Conservation (phyloP, 2,329 filamentous ascomycete species). For the Penicillium sp. region DNA sequence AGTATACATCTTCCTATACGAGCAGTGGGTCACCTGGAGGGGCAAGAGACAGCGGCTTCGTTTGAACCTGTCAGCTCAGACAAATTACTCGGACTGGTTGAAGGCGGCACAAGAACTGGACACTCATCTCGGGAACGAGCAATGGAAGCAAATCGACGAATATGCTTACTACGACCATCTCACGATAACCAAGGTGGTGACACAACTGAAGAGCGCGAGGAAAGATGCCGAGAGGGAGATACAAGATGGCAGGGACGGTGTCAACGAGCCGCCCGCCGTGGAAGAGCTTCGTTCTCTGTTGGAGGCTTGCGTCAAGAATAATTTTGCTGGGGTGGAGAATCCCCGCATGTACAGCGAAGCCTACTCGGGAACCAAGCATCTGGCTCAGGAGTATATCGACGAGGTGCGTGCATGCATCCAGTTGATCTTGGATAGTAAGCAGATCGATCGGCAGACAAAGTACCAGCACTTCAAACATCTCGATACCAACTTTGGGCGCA, state of each 20-base stretch:
- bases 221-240: conserved; percentile 43
- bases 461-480: conserved; percentile 80
- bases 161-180: conserved; percentile 82
- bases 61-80: conserved; percentile 67
- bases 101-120: conserved; percentile 76
- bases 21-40: conserved; percentile 86
- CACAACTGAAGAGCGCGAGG: conserved; percentile 61
- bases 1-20: conserved; percentile 87
- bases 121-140: conserved; percentile 68
- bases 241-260: conserved; percentile 18
- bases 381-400: conserved; percentile 87
- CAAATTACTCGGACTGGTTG: conserved; percentile 81
- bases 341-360: conserved; percentile 93
- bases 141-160: conserved; percentile 52
- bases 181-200: conserved; percentile 73
- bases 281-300: conserved; percentile 75
- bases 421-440: conserved; percentile 66
- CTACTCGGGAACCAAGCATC: conserved; percentile 94
- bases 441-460: conserved; percentile 71
- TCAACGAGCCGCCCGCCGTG: conserved; percentile 51
- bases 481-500: conserved; percentile 86
- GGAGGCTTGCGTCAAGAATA: conserved; percentile 94
- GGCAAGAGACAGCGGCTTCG: conserved; percentile 72
- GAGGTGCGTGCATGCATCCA: conserved; percentile 61
- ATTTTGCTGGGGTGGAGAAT: conserved; percentile 94